Conservation (phyloP, 208 protist species). For the Trichomonas vaginalis region DNA sequence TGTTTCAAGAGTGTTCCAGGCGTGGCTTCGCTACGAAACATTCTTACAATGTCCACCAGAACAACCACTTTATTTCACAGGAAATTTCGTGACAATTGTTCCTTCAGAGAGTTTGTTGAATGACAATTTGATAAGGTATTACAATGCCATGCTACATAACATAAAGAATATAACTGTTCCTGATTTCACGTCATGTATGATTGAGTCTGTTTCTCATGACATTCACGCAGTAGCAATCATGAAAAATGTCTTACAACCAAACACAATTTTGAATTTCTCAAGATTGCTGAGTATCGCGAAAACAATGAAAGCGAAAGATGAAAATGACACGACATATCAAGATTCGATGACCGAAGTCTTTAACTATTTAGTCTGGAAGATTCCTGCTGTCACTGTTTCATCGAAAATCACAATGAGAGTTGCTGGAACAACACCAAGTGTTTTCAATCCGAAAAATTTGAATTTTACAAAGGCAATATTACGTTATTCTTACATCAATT, state of each 20-base stretch:
- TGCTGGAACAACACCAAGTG: not conserved
- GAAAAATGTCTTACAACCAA: not conserved
- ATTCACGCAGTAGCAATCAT: not conserved
- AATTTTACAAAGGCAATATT: not conserved
- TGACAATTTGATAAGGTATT: not conserved
- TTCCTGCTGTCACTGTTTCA: not conserved
- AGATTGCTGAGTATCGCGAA: not conserved
- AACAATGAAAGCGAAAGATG: not conserved
- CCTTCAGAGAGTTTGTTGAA: not conserved
- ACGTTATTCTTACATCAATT: not conserved
- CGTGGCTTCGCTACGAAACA: not conserved
- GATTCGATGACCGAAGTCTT: not conserved
- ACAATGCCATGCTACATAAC: not conserved
- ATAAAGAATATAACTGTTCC: not conserved
- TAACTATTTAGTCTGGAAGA: not conserved
- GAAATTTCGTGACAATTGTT: not conserved
- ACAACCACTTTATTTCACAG: not conserved
- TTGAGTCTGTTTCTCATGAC: not conserved
- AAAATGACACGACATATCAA: not conserved
- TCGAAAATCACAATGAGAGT: not conserved
- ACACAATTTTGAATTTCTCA: not conserved
- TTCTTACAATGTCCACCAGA: not conserved
- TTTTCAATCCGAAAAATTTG: not conserved
- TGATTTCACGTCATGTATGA: not conserved
- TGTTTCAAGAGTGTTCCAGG: not conserved